A percentile compares a stretch with the other conserved stretches of the same genome.
Evolutionary conservation across 331 rosid species (phyloP).

Genomic region (Malus hybrid): DNA sequence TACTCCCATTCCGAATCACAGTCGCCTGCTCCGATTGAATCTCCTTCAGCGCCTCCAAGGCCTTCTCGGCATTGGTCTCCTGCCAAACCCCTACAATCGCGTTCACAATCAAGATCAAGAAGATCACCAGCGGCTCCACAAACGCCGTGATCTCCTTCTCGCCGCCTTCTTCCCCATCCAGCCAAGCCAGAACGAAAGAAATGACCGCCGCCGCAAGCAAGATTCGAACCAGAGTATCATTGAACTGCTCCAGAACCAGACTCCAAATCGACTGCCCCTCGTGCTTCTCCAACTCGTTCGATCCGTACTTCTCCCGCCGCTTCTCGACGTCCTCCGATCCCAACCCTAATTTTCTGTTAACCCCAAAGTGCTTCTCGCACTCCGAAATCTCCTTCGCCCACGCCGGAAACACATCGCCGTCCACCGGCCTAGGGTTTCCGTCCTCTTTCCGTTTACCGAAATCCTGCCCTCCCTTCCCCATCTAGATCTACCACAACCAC

Average conservation of each 20-base stretch:
- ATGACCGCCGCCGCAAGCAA: conserved; percentile 67
- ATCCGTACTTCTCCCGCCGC: conserved; percentile 44
- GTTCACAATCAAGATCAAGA: conserved; percentile 66
- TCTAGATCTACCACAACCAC: conserved; percentile 18
- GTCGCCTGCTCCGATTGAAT: conserved; percentile 65
- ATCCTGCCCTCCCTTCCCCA: conserved; percentile 67
- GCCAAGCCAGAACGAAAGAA: conserved; percentile 71
- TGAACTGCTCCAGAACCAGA: conserved; percentile 61
- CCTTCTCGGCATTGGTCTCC: conserved; percentile 82
- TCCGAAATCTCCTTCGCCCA: conserved; percentile 55
- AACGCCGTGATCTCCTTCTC: conserved; percentile 77
- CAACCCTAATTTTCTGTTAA: conserved; percentile 36
- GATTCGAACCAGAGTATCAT: conserved; percentile 70
- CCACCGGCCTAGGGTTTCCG: conserved; percentile 11
- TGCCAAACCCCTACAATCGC: conserved; percentile 82
- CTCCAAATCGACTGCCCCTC: conserved; percentile 64
- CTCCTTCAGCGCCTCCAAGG: conserved; percentile 72
- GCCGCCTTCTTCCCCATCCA: conserved; percentile 56
- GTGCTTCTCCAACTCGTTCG: conserved; percentile 66
- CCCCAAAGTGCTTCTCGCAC: conserved; percentile 54
- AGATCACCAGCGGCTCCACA: conserved; percentile 74
- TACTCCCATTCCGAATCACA: conserved; percentile 34
- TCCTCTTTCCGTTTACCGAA: conserved; percentile 34
- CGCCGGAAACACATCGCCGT: conserved; percentile 38
- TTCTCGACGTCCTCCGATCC: conserved; percentile 34